Evolutionary conservation across 352 stramenopile species (phyloP), one percentile per base, ranked within the genome.

Genomic region (Phytophthora vignae): DNA sequence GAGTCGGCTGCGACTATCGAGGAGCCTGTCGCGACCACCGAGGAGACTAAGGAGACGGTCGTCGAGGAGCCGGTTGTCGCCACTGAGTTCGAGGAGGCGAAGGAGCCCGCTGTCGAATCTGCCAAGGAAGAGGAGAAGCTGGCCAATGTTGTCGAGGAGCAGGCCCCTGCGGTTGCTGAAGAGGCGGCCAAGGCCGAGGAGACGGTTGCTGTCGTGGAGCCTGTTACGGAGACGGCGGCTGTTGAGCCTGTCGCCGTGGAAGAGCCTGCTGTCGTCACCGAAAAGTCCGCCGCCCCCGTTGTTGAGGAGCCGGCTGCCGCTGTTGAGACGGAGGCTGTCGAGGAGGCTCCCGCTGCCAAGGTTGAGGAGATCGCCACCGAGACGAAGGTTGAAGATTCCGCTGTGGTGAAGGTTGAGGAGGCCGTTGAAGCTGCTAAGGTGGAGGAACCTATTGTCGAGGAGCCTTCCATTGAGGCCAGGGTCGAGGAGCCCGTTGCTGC

Each of bases 1-100:
- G 60, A 66, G 31, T 29, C 33, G 55, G 11, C 31, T 48, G 50
- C 53, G 53, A 70, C 58, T 67, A 68, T 15, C 22, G 65, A 67
- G 52, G 21, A 57, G 9, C 31, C 14, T 12, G 54, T 36, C 59
- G 31, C 49, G 50, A 73, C 61, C 7, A 67, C 36, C 22, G 54
- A 70, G 44, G 40, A 72, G 9, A n/a, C n/a, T 1, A 54, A 72
- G 58, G 56, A 67, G 29, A 17, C 55, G n/a, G 54, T 59, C 14
- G 54, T 46, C 4, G 54, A 59, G 31, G 17, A 59, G 54, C 15
- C 33, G 8, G 53, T 27, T 12, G 29, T 31, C 19, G 48, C 54
- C 15, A 36, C 54, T n/a, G 55, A 48, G 17, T 12, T 50, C 21
- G 22, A 17, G 6, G 33, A 21, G 19, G 36, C 10, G 33, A 38